Conservation (phyloP, 768 basidiomycete species). For the Agrocybe chaxingu region DNA sequence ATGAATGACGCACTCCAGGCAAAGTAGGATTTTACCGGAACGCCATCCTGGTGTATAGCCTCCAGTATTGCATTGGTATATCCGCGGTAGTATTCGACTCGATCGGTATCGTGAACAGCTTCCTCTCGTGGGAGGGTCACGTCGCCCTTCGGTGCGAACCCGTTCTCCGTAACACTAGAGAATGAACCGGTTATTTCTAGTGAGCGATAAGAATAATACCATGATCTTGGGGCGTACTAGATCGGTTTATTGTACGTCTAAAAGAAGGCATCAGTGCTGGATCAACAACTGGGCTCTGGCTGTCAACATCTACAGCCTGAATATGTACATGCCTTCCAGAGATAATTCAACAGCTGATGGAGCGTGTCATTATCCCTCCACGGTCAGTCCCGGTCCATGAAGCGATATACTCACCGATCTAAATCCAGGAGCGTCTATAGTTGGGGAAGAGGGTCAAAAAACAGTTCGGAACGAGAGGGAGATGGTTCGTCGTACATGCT, state of each 20-base stretch:
- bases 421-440: constrained; percentile 55
- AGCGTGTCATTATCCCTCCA: too few relatives aligned
- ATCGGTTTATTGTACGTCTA: constrained; percentile 46
- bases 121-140: constrained; percentile 36
- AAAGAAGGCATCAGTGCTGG: not conserved
- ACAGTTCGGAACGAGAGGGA: too few relatives aligned
- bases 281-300: not conserved
- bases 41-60: constrained; percentile 54
- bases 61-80: constrained; percentile 49
- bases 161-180: constrained; percentile 64
- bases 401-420: constrained; percentile 36
- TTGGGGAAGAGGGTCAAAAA: not conserved
- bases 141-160: constrained; percentile 64
- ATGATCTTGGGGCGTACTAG: constrained; percentile 33
- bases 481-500: constrained; percentile 19
- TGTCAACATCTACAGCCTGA: not conserved
- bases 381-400: constrained; percentile 1
- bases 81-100: constrained; percentile 60
- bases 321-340: constrained; percentile 49
- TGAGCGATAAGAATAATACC: not conserved
- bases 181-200: not conserved
- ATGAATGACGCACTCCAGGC: constrained; percentile 52
- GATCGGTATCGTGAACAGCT: constrained; percentile 54
- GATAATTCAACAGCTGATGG: constrained; percentile 53
- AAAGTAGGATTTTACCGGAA: constrained; percentile 59